phyloP scores from a whole-genome alignment of 1,139 yeast genomes.

The Candida mesenterica region DNA sequence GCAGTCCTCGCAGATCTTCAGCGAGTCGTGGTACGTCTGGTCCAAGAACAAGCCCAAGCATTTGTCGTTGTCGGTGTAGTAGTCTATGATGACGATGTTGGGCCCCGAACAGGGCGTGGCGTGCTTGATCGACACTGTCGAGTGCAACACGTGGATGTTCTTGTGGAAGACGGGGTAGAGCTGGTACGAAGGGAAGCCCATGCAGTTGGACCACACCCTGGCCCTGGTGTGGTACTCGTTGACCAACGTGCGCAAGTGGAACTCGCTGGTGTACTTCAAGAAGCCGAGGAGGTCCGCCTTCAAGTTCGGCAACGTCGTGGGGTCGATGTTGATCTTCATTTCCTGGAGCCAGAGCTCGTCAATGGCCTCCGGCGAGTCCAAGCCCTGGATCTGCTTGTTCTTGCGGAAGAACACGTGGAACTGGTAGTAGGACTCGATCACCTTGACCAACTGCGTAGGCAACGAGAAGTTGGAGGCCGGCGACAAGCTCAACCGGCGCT shows the following conservation, averaged over 20 bases:
- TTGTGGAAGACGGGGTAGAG: conserved; percentile 63
- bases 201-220: conserved; percentile 41
- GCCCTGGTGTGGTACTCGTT: conserved; percentile 33
- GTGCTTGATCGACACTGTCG: conserved; percentile 78
- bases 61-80: conserved; percentile 87
- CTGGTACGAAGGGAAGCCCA: conserved; percentile 40
- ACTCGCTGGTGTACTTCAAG: conserved; percentile 34
- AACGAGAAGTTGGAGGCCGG: conserved; percentile 70
- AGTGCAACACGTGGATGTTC: conserved; percentile 71
- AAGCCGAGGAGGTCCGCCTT: conserved; percentile 39
- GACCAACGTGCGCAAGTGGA: conserved; percentile 27
- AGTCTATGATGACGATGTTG: conserved; percentile 74
- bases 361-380: conserved; percentile 16
- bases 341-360: conserved; percentile 27
- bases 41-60: conserved; percentile 89
- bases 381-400: conserved; percentile 22
- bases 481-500: conserved; percentile 62
- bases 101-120: conserved; percentile 96
- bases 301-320: conserved; percentile 33
- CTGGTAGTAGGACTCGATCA: conserved; percentile 52
- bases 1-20: conserved; percentile 75
- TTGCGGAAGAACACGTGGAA: conserved; percentile 34
- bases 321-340: conserved; percentile 27
- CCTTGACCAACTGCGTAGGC: conserved; percentile 60
- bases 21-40: conserved; percentile 68